Percentiles rank a stretch among this genome's conserved stretches.
These are phyloP conservation scores for Alternaria brassicae DNA, from an alignment of 2,329 filamentous ascomycete genomes.

Conservation along the genomic window DNA sequence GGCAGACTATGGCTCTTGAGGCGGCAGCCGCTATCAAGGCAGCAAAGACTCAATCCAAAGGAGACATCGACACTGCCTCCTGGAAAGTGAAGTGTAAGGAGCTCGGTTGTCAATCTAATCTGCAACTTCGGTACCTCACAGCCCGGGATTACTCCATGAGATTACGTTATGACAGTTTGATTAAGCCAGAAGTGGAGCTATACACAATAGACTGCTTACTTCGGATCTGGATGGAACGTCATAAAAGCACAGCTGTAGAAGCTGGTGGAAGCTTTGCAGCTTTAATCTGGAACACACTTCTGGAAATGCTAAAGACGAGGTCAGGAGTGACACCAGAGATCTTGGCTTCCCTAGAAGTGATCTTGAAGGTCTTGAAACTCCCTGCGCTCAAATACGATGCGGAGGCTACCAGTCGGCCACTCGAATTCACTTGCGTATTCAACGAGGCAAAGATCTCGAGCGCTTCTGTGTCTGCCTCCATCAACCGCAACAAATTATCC, in stretches of 20 bases:
- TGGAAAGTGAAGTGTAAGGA: conserved; percentile 12
- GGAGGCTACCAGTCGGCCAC: conserved; percentile 9
- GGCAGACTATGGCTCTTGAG: conserved; percentile 9
- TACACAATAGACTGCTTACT: conserved; percentile 6
- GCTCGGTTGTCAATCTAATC: conserved; percentile 1
- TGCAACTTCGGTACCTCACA: conserved; percentile 6
- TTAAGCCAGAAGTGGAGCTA: conserved; percentile 9
- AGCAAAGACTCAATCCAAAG: conserved; percentile 10
- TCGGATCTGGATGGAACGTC: conserved; percentile 6
- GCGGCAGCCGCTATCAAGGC: conserved; percentile 9
- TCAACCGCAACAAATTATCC: not conserved
- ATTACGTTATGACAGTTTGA: not conserved
- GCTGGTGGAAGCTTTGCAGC: conserved; percentile 8
- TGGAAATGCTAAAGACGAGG: conserved; percentile 3
- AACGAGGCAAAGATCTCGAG: not conserved
- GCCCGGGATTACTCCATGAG: conserved; percentile 5
- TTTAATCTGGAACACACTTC: conserved; percentile 12
- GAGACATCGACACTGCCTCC: conserved; percentile 5
- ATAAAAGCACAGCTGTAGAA: conserved; percentile 3
- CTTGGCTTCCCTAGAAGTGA: conserved; percentile 7
- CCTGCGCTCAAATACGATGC: conserved; percentile 7
- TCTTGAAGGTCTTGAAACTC: conserved; percentile 4
- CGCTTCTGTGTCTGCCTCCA: not conserved
- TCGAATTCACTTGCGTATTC: conserved; percentile 11
- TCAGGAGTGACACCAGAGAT: conserved; percentile 11